Percentiles rank a stretch among this genome's conserved stretches.
Evolutionary conservation across 371 early-diverging fungal genomes (phyloP).

Genomic region (Haplosporangium sp.): DNA sequence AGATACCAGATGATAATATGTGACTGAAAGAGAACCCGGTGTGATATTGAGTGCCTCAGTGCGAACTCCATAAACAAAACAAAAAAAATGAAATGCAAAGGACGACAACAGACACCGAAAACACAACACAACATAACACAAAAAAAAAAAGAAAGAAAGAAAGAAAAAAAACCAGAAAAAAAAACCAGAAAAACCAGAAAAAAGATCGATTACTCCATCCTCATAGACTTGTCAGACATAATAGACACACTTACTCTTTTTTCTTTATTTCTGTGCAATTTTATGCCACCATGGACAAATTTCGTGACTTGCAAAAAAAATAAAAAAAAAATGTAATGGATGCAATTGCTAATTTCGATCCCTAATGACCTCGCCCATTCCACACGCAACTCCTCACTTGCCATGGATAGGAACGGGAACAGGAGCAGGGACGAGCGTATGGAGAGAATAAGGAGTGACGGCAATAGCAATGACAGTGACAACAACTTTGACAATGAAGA

Average conservation of each 20-base stretch:
- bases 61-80: background rate
- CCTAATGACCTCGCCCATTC: conserved; percentile 3
- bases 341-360: background rate
- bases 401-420: conserved; percentile 36
- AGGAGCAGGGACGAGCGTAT: conserved; percentile 17
- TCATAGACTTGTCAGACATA: conserved; percentile 1
- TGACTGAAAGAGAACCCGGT: background rate
- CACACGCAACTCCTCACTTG: conserved; percentile 8
- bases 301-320: conserved; percentile 1
- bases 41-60: background rate
- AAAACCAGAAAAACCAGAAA: background rate
- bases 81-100: background rate
- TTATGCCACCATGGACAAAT: too few species aligned
- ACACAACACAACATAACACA: background rate
- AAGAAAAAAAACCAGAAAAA: too few species aligned
- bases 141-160: too few species aligned
- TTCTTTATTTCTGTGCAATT: background rate
- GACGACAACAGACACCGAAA: background rate
- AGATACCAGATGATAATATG: conserved; percentile 2
- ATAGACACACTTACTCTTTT: background rate
- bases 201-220: background rate
- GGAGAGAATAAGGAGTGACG: background rate
- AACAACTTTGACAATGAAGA: conserved; percentile 7
- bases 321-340: background rate
- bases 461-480: background rate